Base-by-base conservation (phyloP, 768 basidiomycete genomes). In the Punctularia strigosozonata region DNA sequence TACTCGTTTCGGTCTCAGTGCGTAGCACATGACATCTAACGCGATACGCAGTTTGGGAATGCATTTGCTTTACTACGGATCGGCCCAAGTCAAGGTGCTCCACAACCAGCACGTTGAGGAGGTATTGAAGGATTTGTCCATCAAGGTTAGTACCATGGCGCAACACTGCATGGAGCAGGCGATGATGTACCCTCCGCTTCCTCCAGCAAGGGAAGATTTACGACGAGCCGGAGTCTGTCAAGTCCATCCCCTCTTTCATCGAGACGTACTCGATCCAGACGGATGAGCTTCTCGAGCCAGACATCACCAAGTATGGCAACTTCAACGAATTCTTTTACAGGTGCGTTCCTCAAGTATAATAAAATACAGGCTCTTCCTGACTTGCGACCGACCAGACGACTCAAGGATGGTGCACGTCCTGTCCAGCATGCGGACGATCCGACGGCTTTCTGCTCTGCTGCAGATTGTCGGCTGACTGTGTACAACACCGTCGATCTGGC, bases 301-400 rank as follows among this genome's bases (percentile, higher is more conserved):
- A 88, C 52, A 55, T 79, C 35, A 54, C 53, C 1, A 64, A 71
- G 31, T 88, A 88, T 54, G 58, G 57, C 48, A 74, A 60, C 10
- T 85, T 90, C 66, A 90, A 89, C 58, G 66, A 77, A 5, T 88
- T 90, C 64, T 90, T 90, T 63, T 69, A 51, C 33, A 63, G 80
- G 66, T 63, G 26, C 6, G 39, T 43, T 37, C 4, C 21, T n/a
- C 4, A 5, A 26, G 7, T 30, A 23, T 12, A 24, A 10, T 21
- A 19, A 15, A 3, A 18, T 14, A 18, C 31, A 7, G 14, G 19
- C n/a, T 26, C 25, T 25, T 17, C n/a, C 31, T 45, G 14, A 3
- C 25, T 30, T 31, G 6, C 28, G 10, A 26, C 46, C 38, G 36
- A n/a, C n/a, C n/a, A 71, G 76, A 30, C 68, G 73, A 49, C 63